Conservation (phyloP, 176 grass and related monocot genomes). For the Bromus sterilis region DNA sequence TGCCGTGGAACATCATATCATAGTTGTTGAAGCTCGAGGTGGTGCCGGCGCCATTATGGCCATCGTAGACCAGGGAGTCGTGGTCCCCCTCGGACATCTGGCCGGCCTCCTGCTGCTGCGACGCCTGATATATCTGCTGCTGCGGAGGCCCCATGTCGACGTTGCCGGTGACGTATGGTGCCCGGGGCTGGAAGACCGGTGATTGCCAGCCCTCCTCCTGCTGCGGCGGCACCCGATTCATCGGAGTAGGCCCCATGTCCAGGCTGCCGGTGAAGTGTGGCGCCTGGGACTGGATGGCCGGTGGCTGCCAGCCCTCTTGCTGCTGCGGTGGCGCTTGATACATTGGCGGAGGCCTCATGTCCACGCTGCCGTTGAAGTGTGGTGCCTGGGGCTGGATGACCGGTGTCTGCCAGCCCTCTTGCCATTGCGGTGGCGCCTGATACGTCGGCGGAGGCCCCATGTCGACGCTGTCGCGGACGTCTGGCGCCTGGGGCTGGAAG, state of each 20-base stretch:
- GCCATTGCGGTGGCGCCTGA: background rate
- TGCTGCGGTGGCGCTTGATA: background rate
- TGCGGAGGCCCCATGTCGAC: background rate
- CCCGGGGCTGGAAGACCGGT: no score
- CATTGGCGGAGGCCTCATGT: background rate
- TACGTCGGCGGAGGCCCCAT: background rate
- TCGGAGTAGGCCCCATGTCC: background rate
- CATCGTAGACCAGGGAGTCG: background rate
- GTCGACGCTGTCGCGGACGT: background rate
- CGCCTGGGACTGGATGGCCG: background rate
- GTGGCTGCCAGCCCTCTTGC: background rate
- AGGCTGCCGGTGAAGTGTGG: background rate
- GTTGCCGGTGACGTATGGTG: background rate
- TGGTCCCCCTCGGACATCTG: background rate
- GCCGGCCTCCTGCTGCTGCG: no score
- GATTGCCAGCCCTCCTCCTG: background rate
- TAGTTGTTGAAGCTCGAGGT: background rate
- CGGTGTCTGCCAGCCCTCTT: background rate
- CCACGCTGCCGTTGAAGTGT: background rate
- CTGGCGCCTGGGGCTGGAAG: no score
- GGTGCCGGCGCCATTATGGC: background rate
- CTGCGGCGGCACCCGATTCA: background rate
- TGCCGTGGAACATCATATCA: background rate
- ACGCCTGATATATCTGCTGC: no score
- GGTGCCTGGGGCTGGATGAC: background rate